Evolutionary conservation across 202 grass and related monocot genomes (phyloP), one percentile per base, ranked within the genome.

Genomic region (Panicum hallii): DNA sequence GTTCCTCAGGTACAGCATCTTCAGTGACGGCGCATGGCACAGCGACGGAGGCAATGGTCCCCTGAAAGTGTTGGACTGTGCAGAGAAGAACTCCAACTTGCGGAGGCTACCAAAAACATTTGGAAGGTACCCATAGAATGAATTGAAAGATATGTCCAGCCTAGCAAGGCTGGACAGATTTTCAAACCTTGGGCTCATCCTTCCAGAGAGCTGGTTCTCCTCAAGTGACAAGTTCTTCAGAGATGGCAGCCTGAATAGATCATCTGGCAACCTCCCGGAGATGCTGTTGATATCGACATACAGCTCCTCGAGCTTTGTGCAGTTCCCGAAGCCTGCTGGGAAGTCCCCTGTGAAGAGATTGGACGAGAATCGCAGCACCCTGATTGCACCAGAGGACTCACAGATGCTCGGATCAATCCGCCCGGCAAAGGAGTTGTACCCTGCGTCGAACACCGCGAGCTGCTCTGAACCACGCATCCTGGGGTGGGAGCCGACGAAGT

Each of bases 71-170:
- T 99, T 99, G 58, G 88, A 96, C 65, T 93, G 88, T 50, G 90
- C 91, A 17, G 86, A 92, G 83, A 99, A 90, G 67, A 85, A 93
- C 75, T 94, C 88, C 66, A 99, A 77, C 66, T 89, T 94, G 26
- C 54, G 45, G 62, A 99, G 88, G 67, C 75, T 86, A 60, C 79
- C 30, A 40, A 99, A 99, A 80, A 94, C 82, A 91, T 97, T 87
- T 15, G 97, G 91, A 79, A 99, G 84, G 9, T 90, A 77, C 42
- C 93, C 97, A 58, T n/a, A 77, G 74, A 99, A 96, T 11, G 79
- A 94, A 91, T 99, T 99, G 77, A 91, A 99, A 23, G 97, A 96
- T 70, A 99, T 89, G 77, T 99, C 97, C 67, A 99, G 63, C 45
- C 72, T 80, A 40, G 65, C 56, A 81, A 99, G 93, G 86, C 84